Evolutionary conservation across 345 rosid genomes (phyloP).

Genomic region (Syzygium grande): DNA sequence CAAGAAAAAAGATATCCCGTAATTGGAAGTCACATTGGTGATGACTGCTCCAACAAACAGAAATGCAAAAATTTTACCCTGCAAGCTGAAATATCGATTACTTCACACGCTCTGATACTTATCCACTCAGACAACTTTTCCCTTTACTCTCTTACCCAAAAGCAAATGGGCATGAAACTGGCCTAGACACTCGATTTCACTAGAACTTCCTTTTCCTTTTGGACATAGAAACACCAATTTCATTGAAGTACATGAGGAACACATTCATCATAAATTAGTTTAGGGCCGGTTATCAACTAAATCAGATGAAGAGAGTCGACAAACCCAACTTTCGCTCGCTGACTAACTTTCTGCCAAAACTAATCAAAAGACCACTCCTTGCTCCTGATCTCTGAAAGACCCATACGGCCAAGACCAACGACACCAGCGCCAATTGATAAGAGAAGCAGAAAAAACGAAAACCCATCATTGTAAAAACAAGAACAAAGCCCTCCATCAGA

Average conservation of each 20-base stretch:
- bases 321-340: neutral
- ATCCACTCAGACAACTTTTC: neutral
- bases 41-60: neutral
- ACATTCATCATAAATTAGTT: neutral
- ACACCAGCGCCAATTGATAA: neutral
- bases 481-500: neutral
- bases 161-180: neutral
- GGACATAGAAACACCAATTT: neutral
- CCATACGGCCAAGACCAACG: neutral
- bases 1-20: neutral
- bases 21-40: neutral
- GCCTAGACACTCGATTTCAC: neutral
- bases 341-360: neutral
- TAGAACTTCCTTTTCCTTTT: neutral
- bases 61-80: neutral
- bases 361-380: neutral
- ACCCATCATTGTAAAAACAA: neutral
- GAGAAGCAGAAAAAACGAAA: neutral
- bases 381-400: neutral
- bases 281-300: neutral
- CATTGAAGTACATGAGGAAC: neutral
- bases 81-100: neutral
- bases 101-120: neutral
- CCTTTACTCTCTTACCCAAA: neutral
- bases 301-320: neutral